Base-by-base conservation (phyloP, 2,329 filamentous ascomycete genomes). In the Diplodia intermedia region DNA sequence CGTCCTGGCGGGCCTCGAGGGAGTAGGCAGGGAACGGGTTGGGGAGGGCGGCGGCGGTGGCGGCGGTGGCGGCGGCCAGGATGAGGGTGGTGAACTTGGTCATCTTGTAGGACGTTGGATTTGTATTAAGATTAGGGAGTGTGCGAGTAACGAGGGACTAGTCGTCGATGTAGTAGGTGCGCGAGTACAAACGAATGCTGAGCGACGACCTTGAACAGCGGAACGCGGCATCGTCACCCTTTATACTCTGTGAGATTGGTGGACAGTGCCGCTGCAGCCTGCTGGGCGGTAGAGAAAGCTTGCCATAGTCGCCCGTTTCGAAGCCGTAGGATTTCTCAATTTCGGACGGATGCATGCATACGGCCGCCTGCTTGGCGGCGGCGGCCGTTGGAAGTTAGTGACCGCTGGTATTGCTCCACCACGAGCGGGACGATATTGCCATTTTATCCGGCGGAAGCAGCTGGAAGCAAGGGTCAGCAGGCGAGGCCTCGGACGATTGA, bases 11-110 rank as follows among this genome's bases (percentile, higher is more conserved):
- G 20, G 49, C 9, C 20, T 8, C 11, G 23, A 67, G 65, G 9
- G 38, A 36, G 65, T 56, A 67, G 53, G 52, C 18, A 11, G 55
- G 53, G 47, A 61, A 67, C 11, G 53, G 65, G 26, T 47, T 61
- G n/a, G 53, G 65, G 38, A 47, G 38, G 54, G 55, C 53, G 9
- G 60, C 31, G 38, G n/a, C 40, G 1, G 65, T 23, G 54, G 54
- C 55, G 47, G 65, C 53, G 65, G 65, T 2, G 23, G 36, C n/a
- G 31, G 40, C 15, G 20, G 60, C 26, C 20, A 63, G 60, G 31
- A 63, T 8, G 31, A 52, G 3, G 47, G 60, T 52, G 60, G 60
- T 52, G 60, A 63, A 29, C 20, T 52, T 50, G 60, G 60, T 20
- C 60, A 63, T 63, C 33, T 36, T 36, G 33, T 36, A 11, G 33